These are phyloP conservation scores for Oidium heveae DNA, from an alignment of 2,329 filamentous ascomycete species.

Conservation along the genomic window DNA sequence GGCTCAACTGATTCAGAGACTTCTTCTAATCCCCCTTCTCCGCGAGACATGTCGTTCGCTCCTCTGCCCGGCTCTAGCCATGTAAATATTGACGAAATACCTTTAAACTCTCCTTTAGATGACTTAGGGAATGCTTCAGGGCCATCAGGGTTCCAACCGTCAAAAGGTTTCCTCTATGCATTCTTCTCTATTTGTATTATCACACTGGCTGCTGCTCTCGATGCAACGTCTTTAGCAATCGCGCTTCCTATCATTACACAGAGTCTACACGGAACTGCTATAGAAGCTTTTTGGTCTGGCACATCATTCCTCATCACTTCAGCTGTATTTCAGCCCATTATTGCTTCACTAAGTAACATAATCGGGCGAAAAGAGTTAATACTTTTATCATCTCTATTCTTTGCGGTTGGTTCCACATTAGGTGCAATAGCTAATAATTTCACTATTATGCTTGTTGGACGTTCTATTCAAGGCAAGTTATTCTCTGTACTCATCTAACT, in stretches of 20 bases:
- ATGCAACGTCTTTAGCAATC: conserved; percentile 39
- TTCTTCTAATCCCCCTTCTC: not conserved
- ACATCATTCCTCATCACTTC: conserved; percentile 43
- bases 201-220: conserved; percentile 35
- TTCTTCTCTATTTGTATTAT: conserved; percentile 18
- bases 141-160: conserved; percentile 7
- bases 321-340: conserved; percentile 30
- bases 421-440: conserved; percentile 16
- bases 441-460: conserved; percentile 16
- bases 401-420: conserved; percentile 17
- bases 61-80: not conserved
- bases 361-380: conserved; percentile 17
- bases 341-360: conserved; percentile 16
- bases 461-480: conserved; percentile 19
- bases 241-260: conserved; percentile 29
- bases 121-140: conserved; percentile 1
- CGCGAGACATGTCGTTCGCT: not conserved
- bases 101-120: not conserved
- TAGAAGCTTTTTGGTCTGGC: conserved; percentile 46
- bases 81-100: not conserved
- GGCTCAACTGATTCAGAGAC: not conserved
- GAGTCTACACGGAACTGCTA: conserved; percentile 24
- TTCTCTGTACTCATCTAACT: not conserved
- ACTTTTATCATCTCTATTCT: conserved; percentile 12
- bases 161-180: conserved; percentile 8